A percentile compares a stretch with the other conserved stretches of the same genome.
Conservation (phyloP, 306 rosid genomes). For the Pterocarpus macrocarpus region DNA sequence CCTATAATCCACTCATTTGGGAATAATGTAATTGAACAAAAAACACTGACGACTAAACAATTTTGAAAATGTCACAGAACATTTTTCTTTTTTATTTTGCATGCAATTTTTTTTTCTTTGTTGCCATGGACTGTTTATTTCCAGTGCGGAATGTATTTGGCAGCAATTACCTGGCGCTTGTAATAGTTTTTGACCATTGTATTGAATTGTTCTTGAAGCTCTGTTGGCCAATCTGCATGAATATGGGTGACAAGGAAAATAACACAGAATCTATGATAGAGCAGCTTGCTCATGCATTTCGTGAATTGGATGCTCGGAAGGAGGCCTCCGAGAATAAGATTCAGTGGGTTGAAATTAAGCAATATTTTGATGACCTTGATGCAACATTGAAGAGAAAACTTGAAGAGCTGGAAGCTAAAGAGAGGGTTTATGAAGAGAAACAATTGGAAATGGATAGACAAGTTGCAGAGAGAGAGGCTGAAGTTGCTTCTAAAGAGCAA, state of each 20-base stretch:
- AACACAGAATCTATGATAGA: constrained; percentile 55
- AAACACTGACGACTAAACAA: too few species aligned
- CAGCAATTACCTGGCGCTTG: neutral
- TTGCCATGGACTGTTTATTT: constrained; percentile 20
- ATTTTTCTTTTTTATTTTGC: too few species aligned
- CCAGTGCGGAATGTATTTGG: too few species aligned
- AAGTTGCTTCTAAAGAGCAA: constrained; percentile 74
- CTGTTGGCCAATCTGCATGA: constrained; percentile 44
- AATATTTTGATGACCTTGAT: constrained; percentile 71
- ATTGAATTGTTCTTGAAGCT: constrained; percentile 47
- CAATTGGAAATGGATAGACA: constrained; percentile 54
- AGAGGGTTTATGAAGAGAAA: constrained; percentile 62
- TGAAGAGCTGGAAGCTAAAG: constrained; percentile 71
- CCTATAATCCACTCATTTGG: neutral
- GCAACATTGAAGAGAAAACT: constrained; percentile 52
- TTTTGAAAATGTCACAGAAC: too few species aligned
- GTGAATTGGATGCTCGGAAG: constrained; percentile 65
- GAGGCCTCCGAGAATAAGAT: constrained; percentile 59
- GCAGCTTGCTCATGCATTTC: constrained; percentile 65
- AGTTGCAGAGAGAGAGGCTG: constrained; percentile 66
- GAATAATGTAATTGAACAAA: neutral
- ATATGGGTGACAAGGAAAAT: constrained; percentile 59
- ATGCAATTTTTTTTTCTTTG: neutral
- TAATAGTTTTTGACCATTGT: constrained; percentile 14
- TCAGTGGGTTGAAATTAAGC: constrained; percentile 77